A percentile compares a stretch with the other conserved stretches of the same genome.
Evolutionary conservation across 164 flowering plant species (phyloP).

Genomic region (Vitis amurensis): DNA sequence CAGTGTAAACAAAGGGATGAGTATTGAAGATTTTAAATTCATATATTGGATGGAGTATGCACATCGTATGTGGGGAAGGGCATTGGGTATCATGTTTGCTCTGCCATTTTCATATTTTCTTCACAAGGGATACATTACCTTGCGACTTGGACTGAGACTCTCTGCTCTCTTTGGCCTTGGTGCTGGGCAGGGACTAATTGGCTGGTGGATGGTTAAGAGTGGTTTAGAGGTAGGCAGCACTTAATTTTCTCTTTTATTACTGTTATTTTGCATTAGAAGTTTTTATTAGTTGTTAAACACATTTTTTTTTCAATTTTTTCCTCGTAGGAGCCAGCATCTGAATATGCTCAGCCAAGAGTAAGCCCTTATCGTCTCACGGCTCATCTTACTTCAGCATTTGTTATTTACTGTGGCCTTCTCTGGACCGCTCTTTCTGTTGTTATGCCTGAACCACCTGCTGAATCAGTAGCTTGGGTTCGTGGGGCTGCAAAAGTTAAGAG

Average conservation of each 20-base stretch:
- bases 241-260: background rate
- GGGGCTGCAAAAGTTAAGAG: slow-evolving; percentile 88
- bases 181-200: slow-evolving; percentile 96
- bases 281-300: background rate
- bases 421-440: slow-evolving; percentile 97
- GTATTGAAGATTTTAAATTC: slow-evolving; percentile 86
- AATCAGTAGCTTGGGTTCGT: slow-evolving; percentile 75
- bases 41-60: slow-evolving; percentile 99
- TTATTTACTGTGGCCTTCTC: slow-evolving; percentile 74
- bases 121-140: slow-evolving; percentile 76
- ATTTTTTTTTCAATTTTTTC: background rate
- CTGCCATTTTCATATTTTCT: slow-evolving; percentile 89
- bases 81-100: slow-evolving; percentile 80
- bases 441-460: slow-evolving; percentile 95
- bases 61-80: slow-evolving; percentile 99
- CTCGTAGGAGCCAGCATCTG: slow-evolving; percentile 65
- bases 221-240: slow-evolving; percentile 71
- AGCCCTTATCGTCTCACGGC: slow-evolving; percentile 97
- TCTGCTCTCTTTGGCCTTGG: slow-evolving; percentile 93
- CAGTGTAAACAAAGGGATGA: slow-evolving; percentile 93
- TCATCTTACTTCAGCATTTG: slow-evolving; percentile 95
- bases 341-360: slow-evolving; percentile 73
- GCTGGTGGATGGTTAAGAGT: slow-evolving; percentile 99
- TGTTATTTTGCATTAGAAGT: background rate
- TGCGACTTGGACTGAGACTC: slow-evolving; percentile 73